A percentile compares a stretch with the other conserved stretches of the same genome.
Evolutionary conservation across 306 rosid genomes (phyloP).

Genomic region (Corylus heterophylla): DNA sequence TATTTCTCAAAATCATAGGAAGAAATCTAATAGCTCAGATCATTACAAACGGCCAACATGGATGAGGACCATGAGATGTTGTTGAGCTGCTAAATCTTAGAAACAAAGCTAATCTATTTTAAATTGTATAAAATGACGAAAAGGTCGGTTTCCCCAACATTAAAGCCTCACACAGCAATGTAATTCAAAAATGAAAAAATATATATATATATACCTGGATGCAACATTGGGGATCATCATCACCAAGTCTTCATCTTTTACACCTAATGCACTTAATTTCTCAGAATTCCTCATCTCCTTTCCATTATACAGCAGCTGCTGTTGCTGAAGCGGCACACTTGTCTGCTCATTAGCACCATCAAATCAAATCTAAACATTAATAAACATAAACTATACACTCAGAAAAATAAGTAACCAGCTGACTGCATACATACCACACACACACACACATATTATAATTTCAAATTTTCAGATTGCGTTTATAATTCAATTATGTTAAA

Average conservation of each 20-base stretch:
- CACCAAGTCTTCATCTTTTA: constrained; percentile 85
- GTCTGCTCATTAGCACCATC: constrained; percentile 50
- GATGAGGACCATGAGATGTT: not conserved
- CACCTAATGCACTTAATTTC: constrained; percentile 76
- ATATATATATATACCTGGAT: constrained; percentile 46
- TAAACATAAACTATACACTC: not conserved
- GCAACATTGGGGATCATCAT: constrained; percentile 71
- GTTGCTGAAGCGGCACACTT: constrained; percentile 76
- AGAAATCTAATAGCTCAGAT: not conserved
- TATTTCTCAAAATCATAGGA: not conserved
- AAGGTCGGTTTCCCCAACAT: constrained; percentile 4
- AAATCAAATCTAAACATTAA: constrained; percentile 31
- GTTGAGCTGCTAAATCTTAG: not conserved
- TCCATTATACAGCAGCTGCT: constrained; percentile 84
- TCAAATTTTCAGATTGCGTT: not conserved
- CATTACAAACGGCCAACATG: not conserved
- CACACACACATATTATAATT: not conserved
- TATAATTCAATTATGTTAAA: not conserved
- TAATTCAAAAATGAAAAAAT: constrained; percentile 1
- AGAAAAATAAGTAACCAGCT: not conserved
- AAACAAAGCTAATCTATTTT: not conserved
- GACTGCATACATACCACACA: not conserved
- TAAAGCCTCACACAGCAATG: not conserved
- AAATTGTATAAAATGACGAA: not conserved
- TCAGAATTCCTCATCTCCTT: constrained; percentile 71